Conservation (phyloP, 2,329 filamentous ascomycete species). For the Chalaropsis ovoidea region DNA sequence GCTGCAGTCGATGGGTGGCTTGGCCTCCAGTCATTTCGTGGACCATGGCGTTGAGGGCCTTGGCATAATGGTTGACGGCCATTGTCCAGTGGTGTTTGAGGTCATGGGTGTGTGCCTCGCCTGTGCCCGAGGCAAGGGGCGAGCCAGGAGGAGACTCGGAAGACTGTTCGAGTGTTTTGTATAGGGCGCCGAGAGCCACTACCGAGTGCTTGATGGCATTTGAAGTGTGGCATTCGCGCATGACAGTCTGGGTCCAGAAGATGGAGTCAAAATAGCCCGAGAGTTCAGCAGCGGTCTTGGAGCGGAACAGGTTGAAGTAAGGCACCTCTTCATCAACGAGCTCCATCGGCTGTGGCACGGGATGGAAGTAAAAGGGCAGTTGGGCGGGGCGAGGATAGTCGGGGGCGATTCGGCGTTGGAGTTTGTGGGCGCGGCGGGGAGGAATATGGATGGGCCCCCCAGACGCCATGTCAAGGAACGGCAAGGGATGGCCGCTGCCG, state of each 20-base stretch:
- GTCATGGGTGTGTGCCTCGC: slow-evolving; percentile 28
- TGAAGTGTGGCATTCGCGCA: slow-evolving; percentile 54
- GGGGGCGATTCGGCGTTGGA: neutral
- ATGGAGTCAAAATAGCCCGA: slow-evolving; percentile 57
- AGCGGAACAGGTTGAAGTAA: slow-evolving; percentile 54
- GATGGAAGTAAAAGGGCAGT: slow-evolving; percentile 18
- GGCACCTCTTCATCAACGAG: slow-evolving; percentile 38
- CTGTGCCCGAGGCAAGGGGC: slow-evolving; percentile 31
- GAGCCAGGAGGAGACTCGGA: slow-evolving; percentile 43
- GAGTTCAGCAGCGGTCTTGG: slow-evolving; percentile 51
- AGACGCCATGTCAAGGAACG: slow-evolving; percentile 7
- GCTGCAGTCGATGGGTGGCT: slow-evolving; percentile 42
- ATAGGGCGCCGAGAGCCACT: slow-evolving; percentile 54
- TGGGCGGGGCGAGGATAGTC: slow-evolving; percentile 4
- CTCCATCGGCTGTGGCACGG: slow-evolving; percentile 14
- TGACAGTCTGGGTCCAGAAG: slow-evolving; percentile 54
- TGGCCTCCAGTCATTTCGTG: slow-evolving; percentile 37
- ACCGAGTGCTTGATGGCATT: slow-evolving; percentile 54
- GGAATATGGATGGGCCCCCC: slow-evolving; percentile 8
- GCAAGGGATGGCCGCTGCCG: neutral
- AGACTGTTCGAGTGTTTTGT: slow-evolving; percentile 54
- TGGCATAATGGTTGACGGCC: slow-evolving; percentile 50
- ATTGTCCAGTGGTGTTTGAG: slow-evolving; percentile 48
- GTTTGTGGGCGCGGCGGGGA: slow-evolving; percentile 16
- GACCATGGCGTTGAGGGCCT: slow-evolving; percentile 44